Base-by-base conservation (phyloP, 345 rosid genomes). In the Schrenkiella parvula region DNA sequence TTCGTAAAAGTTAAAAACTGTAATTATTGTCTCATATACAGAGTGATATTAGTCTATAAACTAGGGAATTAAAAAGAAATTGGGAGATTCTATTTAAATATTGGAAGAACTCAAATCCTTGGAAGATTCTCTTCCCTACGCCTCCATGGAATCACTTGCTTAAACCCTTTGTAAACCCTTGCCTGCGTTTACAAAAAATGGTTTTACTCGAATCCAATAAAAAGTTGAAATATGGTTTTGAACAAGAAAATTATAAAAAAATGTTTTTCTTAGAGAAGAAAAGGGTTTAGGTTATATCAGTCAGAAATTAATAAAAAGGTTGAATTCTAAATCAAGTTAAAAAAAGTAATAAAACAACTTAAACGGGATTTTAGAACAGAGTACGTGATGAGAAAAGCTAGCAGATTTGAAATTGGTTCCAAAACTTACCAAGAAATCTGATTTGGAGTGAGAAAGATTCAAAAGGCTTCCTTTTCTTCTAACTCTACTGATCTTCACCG, bases 131-230 rank as follows among this genome's bases (percentile, higher is more conserved):
- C 76, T 75, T 62, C 77, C 54, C n/a, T 85, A 80, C 89, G 86
- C 67, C 80, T 80, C 93, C 93, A 76, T 23, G 88, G 87, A 56
- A 81, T 83, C 84, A 72, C 88, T 80, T 84, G 89, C 75, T 83
- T 87, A 17, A 86, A 69, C 66, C 84, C 74, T 66, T 80, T 82
- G 65, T 76, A 82, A 38, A 91, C 80, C 80, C 68, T 84, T 39
- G 80, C 80, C 97, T 89, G 85, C 84, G 22, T 13, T 53, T 43
- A 43, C 2, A 5, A 31, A n/a, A n/a, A n/a, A n/a, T n/a, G n/a
- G n/a, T 3, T 50, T 46, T 29, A 39, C 29, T 39, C 42, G 26
- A 22, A 29, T 29, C 31, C 50, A 15, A 32, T 13, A 43, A 18
- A 18, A 6, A 6, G 4, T 22, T 34, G 42, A 25, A 68, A 4